phyloP scores from a whole-genome alignment of 2,329 filamentous ascomycete species.

The Podosphaera fusca region DNA sequence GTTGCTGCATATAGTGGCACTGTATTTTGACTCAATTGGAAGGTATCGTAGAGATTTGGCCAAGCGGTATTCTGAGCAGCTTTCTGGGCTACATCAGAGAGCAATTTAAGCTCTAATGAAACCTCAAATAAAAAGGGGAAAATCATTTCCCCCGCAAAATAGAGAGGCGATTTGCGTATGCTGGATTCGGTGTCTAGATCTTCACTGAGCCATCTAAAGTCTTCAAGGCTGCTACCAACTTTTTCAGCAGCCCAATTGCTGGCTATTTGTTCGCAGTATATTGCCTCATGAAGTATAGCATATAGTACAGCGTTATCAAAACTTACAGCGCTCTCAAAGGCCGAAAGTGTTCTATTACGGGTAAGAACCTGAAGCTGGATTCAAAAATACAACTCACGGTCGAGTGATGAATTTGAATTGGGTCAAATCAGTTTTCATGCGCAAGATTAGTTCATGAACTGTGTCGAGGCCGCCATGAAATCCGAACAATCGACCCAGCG shows the following conservation, averaged over 20 bases:
- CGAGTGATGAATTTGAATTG: constrained; percentile 54
- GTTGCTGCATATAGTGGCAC: constrained; percentile 72
- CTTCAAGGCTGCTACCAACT: constrained; percentile 26
- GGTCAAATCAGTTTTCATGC: constrained; percentile 48
- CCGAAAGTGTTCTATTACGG: constrained; percentile 28
- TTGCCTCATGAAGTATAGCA: constrained; percentile 64
- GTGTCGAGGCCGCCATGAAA: constrained; percentile 52
- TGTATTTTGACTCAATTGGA: constrained; percentile 49
- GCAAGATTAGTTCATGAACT: constrained; percentile 52
- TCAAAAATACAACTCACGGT: constrained; percentile 17
- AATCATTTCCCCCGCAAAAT: constrained; percentile 84
- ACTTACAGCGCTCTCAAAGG: constrained; percentile 40
- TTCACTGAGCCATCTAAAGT: constrained; percentile 22
- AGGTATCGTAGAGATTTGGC: constrained; percentile 53
- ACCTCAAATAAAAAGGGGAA: constrained; percentile 68
- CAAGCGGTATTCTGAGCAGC: constrained; percentile 48
- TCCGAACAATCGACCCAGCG: constrained; percentile 58
- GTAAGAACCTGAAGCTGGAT: background rate
- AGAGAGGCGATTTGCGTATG: constrained; percentile 30
- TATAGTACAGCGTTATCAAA: constrained; percentile 69
- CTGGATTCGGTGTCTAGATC: constrained; percentile 14
- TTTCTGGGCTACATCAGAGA: constrained; percentile 45
- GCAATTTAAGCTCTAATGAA: constrained; percentile 47
- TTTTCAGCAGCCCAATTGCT: constrained; percentile 57
- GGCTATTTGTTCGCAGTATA: constrained; percentile 50